Evolutionary conservation across 1,284 basidiomycete genomes (phyloP).

Genomic region (Boletus putidus): DNA sequence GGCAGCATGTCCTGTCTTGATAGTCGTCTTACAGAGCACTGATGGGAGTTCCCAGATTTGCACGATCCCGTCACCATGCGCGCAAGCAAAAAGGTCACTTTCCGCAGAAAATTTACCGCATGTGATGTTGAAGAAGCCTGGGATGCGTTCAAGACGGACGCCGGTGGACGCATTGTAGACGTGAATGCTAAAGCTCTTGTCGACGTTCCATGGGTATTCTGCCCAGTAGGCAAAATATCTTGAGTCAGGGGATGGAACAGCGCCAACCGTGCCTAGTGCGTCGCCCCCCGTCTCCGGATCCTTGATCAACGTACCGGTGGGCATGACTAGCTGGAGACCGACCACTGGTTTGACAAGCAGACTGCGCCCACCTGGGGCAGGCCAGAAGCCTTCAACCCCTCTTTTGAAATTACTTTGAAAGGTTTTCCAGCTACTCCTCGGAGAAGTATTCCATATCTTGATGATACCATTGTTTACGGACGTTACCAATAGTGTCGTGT

Average conservation of each 20-base stretch:
- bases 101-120: slow-evolving; percentile 20
- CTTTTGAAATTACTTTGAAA: slow-evolving; percentile 2
- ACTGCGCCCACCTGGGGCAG: slow-evolving; percentile 18
- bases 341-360: slow-evolving; percentile 16
- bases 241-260: slow-evolving; percentile 25
- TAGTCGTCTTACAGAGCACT: slow-evolving; percentile 10
- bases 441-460: slow-evolving; percentile 20
- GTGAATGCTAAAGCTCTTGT: slow-evolving; percentile 22
- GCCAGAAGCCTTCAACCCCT: slow-evolving; percentile 9
- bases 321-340: slow-evolving; percentile 14
- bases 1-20: slow-evolving; percentile 16
- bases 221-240: slow-evolving; percentile 28
- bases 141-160: slow-evolving; percentile 20
- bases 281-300: slow-evolving; percentile 25
- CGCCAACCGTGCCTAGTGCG: slow-evolving; percentile 2
- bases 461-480: slow-evolving; percentile 11
- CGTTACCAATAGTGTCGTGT: slow-evolving; percentile 15
- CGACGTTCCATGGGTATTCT: slow-evolving; percentile 23
- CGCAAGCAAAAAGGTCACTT: slow-evolving; percentile 20
- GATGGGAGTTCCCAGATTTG: slow-evolving; percentile 28
- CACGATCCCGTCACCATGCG: slow-evolving; percentile 23
- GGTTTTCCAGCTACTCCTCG: slow-evolving; percentile 14
- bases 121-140: slow-evolving; percentile 22
- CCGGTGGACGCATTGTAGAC: slow-evolving; percentile 24
- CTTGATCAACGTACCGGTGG: slow-evolving; percentile 15